These are phyloP conservation scores for Dichomitus squalens DNA, from an alignment of 1,284 basidiomycete genomes.

Conservation along the genomic window DNA sequence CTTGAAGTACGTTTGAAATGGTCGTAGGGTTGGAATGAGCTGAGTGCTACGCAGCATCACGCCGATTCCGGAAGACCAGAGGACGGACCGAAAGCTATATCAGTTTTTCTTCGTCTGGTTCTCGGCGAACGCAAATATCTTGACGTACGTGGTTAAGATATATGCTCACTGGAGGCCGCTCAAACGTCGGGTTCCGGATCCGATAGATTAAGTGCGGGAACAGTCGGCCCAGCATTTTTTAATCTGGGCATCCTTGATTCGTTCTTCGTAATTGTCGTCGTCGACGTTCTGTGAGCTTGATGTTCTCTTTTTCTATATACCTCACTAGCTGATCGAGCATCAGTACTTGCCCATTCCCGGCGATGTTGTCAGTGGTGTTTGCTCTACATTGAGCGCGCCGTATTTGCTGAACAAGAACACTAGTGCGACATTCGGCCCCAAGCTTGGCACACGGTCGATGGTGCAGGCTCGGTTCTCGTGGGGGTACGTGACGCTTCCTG, in stretches of 20 bases:
- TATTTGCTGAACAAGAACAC: not conserved
- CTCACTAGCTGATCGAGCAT: conserved; percentile 4
- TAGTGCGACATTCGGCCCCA: conserved; percentile 62
- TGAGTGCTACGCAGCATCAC: conserved; percentile 42
- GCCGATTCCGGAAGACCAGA: conserved; percentile 47
- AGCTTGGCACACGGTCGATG: conserved; percentile 65
- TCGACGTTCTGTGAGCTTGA: conserved; percentile 53
- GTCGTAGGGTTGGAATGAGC: not conserved
- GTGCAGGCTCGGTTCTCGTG: conserved; percentile 60
- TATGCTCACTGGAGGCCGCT: not conserved
- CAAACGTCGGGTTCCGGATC: not conserved
- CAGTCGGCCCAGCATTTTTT: conserved; percentile 62
- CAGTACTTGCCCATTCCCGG: conserved; percentile 37
- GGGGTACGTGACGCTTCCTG: conserved; percentile 35
- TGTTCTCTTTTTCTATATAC: not conserved
- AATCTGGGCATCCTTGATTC: conserved; percentile 54
- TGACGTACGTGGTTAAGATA: conserved; percentile 41
- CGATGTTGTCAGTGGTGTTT: conserved; percentile 52
- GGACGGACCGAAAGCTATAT: conserved; percentile 55
- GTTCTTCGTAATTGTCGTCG: conserved; percentile 52
- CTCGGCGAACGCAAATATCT: conserved; percentile 61
- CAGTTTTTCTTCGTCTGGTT: conserved; percentile 73
- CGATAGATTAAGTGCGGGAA: conserved; percentile 54
- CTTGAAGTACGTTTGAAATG: not conserved
- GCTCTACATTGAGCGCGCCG: not conserved